These are phyloP conservation scores for Erysimum pusillum DNA, from an alignment of 441 rosid genomes.

Conservation along the genomic window DNA sequence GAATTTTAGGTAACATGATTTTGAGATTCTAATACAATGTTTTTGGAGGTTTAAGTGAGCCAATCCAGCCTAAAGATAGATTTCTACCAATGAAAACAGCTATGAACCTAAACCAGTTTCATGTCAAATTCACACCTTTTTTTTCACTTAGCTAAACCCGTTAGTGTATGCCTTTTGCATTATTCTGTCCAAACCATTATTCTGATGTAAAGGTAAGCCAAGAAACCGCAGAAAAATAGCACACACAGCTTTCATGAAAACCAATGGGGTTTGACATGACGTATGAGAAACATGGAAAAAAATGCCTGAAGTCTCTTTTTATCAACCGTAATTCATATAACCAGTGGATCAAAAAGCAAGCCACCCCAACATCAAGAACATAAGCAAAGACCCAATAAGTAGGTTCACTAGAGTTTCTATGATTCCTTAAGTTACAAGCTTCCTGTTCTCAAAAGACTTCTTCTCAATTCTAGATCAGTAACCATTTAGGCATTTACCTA, in stretches of 20 bases:
- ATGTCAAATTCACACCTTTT: not conserved
- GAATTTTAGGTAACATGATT: constrained; percentile 4
- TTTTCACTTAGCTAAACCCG: too few relatives aligned
- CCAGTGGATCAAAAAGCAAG: not conserved
- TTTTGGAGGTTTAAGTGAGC: constrained; percentile 3
- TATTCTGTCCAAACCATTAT: constrained; percentile 8
- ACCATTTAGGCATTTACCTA: not conserved
- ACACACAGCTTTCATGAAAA: constrained; percentile 4
- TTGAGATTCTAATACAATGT: constrained; percentile 1
- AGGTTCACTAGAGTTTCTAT: constrained; percentile 14
- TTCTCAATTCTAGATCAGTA: constrained; percentile 1
- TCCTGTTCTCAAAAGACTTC: not conserved
- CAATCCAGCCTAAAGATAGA: too few relatives aligned
- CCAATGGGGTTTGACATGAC: not conserved
- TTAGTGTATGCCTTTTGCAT: not conserved
- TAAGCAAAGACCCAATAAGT: constrained; percentile 1
- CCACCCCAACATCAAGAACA: constrained; percentile 16
- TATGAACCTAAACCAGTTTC: constrained; percentile 1
- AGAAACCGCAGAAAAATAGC: not conserved
- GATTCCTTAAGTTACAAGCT: not conserved
- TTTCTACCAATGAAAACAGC: not conserved
- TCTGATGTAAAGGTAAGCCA: not conserved
- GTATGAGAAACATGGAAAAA: not conserved
- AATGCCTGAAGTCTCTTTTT: not conserved
- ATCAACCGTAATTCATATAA: not conserved